Percentiles rank a stretch among this genome's conserved stretches.
phyloP scores from a whole-genome alignment of 1,284 basidiomycete species.

The Apiotrichum laibachii region DNA sequence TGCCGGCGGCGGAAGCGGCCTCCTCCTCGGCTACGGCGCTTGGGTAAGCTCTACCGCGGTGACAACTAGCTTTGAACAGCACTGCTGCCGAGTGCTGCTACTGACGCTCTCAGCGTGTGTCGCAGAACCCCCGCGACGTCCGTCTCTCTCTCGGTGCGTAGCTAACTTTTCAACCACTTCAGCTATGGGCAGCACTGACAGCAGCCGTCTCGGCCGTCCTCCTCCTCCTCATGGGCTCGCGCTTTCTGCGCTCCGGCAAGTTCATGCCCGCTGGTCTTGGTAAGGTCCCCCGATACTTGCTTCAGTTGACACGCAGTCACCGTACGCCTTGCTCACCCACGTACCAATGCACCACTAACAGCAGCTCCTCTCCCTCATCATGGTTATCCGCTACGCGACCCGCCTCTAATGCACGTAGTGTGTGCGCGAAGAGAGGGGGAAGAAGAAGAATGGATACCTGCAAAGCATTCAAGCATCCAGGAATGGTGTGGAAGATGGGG shows the following conservation, averaged over 20 bases:
- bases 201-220: slow-evolving; percentile 29
- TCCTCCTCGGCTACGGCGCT: slow-evolving; percentile 39
- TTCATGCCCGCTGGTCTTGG: slow-evolving; percentile 48
- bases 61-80: no score
- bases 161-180: no score
- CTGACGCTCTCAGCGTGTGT: slow-evolving; percentile 25
- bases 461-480: no score
- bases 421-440: neutral
- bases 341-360: neutral
- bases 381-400: slow-evolving; percentile 15
- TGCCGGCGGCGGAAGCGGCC: slow-evolving; percentile 30
- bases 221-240: slow-evolving; percentile 32
- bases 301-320: slow-evolving; percentile 11
- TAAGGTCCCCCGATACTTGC: neutral
- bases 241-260: slow-evolving; percentile 36
- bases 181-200: neutral
- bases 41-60: slow-evolving; percentile 24
- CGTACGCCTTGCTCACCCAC: slow-evolving; percentile 2
- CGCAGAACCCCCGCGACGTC: slow-evolving; percentile 32
- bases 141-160: slow-evolving; percentile 27
- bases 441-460: no score
- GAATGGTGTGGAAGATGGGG: no score
- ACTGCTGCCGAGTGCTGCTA: no score
- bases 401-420: slow-evolving; percentile 6
- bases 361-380: slow-evolving; percentile 17